Base-by-base conservation (phyloP, 2,329 filamentous ascomycete species). In the Didymella pinodella region DNA sequence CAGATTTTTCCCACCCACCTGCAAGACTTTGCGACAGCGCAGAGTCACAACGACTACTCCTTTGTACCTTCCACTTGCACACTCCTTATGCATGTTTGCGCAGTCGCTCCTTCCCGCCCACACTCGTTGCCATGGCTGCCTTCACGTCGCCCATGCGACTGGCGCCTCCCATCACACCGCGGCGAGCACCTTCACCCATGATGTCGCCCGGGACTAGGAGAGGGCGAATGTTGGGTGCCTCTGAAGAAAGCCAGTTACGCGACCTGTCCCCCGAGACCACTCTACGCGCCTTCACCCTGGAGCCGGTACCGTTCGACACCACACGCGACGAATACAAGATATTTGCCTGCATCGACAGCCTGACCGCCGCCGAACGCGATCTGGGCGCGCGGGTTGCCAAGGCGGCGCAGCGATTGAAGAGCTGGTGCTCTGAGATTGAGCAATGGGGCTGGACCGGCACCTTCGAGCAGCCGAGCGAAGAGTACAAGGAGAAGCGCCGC, bases 381-480 rank as follows among this genome's bases (percentile, higher is more conserved):
- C 88, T 94, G 75, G 90, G 88, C 41, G 82, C 89, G 68, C 85
- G 86, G 62, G 88, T 90, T 43, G 90, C 90, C 41, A 77, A 88
- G 61, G 88, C 90, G 16, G 90, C 90, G 12, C 86, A 89, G 67
- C 87, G 85, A 63, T 86, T 95, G 62, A 84, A 89, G 75, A 84
- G 86, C 70, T 95, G 91, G 91, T 82, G 90, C 26, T 81, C 86
- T n/a, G 91, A 95, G 79, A 81, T 95, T 38, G 80, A 83, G 57
- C 74, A 79, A 59, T 89, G 87, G 87, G 73, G 77, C 20, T 89
- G 87, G 87, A 78, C 83, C 0, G 82, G 80, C 61, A 78, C 73
- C 14, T 83, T 82, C 56, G 79, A 82, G 57, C 70, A 68, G 48
- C 80, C 79, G 10, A 72, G 66, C 62, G 68, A 68, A 18, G 63